These are phyloP conservation scores for Rauvolfia tetraphylla DNA, from an alignment of 257 asterid genomes.

Conservation along the genomic window DNA sequence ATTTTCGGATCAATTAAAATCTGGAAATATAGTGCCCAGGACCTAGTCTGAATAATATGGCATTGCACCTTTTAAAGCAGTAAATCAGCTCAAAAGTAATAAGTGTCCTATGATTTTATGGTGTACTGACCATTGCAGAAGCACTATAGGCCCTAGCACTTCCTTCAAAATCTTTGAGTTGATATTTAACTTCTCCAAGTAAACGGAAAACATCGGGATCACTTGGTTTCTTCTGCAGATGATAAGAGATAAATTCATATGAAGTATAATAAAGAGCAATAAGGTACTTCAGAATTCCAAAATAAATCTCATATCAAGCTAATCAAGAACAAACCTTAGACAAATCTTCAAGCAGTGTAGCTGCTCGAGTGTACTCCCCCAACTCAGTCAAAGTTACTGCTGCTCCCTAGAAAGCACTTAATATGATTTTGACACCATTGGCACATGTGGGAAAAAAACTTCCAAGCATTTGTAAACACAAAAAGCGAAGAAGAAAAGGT, in stretches of 20 bases:
- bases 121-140: conserved; percentile 60
- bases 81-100: not conserved
- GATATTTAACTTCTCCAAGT: conserved; percentile 93
- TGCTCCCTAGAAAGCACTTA: conserved; percentile 60
- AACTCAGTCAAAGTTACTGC: conserved; percentile 83
- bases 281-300: conserved; percentile 15
- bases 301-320: conserved; percentile 15
- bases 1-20: not conserved
- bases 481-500: not conserved
- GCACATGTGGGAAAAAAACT: conserved; percentile 6
- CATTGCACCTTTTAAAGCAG: not conserved
- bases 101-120: not conserved
- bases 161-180: conserved; percentile 77
- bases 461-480: not conserved
- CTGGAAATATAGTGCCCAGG: not conserved
- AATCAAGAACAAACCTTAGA: conserved; percentile 51
- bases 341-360: conserved; percentile 65
- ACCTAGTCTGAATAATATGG: not conserved
- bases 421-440: conserved; percentile 15
- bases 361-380: conserved; percentile 71
- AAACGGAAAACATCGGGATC: conserved; percentile 86
- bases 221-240: conserved; percentile 58
- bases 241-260: conserved; percentile 22
- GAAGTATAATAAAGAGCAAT: conserved; percentile 12
- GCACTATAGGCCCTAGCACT: conserved; percentile 72